Evolutionary conservation across 192 early-diverging fungal genomes (phyloP).

Genomic region (Gamsiella multidivaricata): DNA sequence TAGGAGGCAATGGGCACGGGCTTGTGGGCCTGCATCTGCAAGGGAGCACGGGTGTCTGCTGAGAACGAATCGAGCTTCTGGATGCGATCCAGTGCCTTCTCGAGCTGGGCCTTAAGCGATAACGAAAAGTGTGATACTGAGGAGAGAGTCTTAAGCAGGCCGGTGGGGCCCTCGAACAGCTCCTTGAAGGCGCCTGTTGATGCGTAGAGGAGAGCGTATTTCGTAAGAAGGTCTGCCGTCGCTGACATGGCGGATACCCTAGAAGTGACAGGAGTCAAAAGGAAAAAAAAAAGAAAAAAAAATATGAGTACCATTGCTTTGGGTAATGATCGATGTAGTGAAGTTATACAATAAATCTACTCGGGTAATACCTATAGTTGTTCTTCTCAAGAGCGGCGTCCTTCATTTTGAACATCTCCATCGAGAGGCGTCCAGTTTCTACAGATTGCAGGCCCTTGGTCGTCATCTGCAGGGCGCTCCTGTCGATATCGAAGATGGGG

Average conservation of each 20-base stretch:
- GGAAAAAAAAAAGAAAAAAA: neutral
- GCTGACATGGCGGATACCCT: constrained; percentile 57
- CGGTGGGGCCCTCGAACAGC: constrained; percentile 58
- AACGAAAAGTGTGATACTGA: constrained; percentile 13
- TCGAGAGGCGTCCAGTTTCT: constrained; percentile 27
- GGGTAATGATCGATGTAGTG: neutral
- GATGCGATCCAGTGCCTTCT: constrained; percentile 53
- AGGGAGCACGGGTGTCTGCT: constrained; percentile 66
- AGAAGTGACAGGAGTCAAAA: too few species aligned
- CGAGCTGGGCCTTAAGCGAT: constrained; percentile 45
- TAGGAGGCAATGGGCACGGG: constrained; percentile 89
- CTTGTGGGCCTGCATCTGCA: constrained; percentile 86
- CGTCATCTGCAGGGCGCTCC: constrained; percentile 45
- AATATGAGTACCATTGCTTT: neutral
- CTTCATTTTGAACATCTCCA: constrained; percentile 52
- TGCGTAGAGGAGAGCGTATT: constrained; percentile 65
- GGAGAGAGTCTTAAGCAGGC: constrained; percentile 42
- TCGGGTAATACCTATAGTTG: constrained; percentile 19
- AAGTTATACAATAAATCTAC: neutral
- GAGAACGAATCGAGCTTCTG: constrained; percentile 64
- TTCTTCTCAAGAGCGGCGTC: constrained; percentile 45
- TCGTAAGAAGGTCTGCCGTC: constrained; percentile 52
- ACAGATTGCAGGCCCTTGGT: constrained; percentile 33
- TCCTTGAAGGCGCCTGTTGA: constrained; percentile 75
- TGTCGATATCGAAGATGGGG: constrained; percentile 53